Evolutionary conservation across 1,284 basidiomycete species (phyloP), one percentile per base, ranked within the genome.

Genomic region (Ceratobasidium theobromae): DNA sequence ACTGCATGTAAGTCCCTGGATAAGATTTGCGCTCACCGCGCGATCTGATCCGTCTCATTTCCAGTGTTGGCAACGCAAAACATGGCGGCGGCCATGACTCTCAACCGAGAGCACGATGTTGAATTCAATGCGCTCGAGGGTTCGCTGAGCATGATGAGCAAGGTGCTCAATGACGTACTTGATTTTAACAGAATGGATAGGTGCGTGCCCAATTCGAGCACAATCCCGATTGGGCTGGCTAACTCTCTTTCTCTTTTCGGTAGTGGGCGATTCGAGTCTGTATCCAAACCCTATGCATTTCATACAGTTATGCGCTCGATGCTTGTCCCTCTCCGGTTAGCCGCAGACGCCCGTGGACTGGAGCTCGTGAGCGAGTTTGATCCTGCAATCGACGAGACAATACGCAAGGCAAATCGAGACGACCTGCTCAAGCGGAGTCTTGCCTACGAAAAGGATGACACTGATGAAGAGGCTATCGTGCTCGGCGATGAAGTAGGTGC

Each of bases 101-200:
- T 92, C 41, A 80, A 81, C 3, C 83, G 82, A 70, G 81, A 84
- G 18, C 84, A 88, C 70, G 87, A 89, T 69, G 82, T 92, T 51
- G 91, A 93, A 75, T 91, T 91, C 73, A 84, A 82, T 69, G 91
- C 90, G 4, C 80, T 95, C 23, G 87, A 88, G 72, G 89, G 89
- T 1, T 91, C 88, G 74, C 77, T 95, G 65, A 87, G 84, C 68
- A 93, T 94, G 88, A 95, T 93, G 88, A 87, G 87, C n/a, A 90
- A 91, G 80, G 87, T 96, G 0, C 77, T 95, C 33, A 94, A 95
- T 72, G 93, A 95, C 74, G 90, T 95, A 33, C 79, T 95, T 40
- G 89, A 91, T 72, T 91, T 91, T 11, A 58, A 58, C 16, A 3
- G 55, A n/a, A 58, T 58, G 55, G 55, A 57, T 27, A 57, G 54